Conservation (phyloP, 1,284 basidiomycete genomes). For the Butyriboletus appendiculatus region DNA sequence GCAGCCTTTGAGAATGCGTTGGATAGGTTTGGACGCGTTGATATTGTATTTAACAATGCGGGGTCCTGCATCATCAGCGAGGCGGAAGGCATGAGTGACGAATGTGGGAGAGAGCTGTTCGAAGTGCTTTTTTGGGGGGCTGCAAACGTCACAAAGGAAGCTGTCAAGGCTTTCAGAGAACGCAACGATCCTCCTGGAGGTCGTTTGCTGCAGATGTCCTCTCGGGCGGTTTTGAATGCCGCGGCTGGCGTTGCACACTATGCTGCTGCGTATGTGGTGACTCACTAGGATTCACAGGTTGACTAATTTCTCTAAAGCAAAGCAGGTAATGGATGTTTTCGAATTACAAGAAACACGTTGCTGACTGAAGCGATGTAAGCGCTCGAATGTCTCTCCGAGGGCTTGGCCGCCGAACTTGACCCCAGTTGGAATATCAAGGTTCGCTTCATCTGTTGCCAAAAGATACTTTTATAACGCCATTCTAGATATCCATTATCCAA, state of each 20-base stretch:
- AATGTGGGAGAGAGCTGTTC: conserved; percentile 31
- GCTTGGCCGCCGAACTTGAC: conserved; percentile 27
- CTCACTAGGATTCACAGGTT: not conserved
- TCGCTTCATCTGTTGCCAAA: not conserved
- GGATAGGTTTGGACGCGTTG: conserved; percentile 31
- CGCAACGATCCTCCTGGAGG: conserved; percentile 37
- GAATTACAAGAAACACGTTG: not conserved
- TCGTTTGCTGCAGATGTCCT: conserved; percentile 30
- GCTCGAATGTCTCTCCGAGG: conserved; percentile 31
- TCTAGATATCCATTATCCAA: conserved; percentile 30
- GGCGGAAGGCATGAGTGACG: conserved; percentile 37
- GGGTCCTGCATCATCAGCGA: conserved; percentile 23
- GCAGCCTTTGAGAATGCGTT: conserved; percentile 26
- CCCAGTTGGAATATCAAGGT: conserved; percentile 34
- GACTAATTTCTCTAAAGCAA: conserved; percentile 19
- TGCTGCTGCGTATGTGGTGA: conserved; percentile 29
- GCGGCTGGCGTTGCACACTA: conserved; percentile 26
- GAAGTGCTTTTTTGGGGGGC: conserved; percentile 43
- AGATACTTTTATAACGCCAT: not conserved
- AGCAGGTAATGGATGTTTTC: conserved; percentile 20
- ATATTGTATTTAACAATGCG: conserved; percentile 39
- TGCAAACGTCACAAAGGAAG: conserved; percentile 34
- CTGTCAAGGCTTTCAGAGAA: conserved; percentile 40
- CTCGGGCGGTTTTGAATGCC: conserved; percentile 12
- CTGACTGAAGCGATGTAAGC: conserved; percentile 20